Percentiles rank a stretch among this genome's conserved stretches.
Evolutionary conservation across 192 early-diverging fungal species (phyloP).

Genomic region (Diversispora epigaea): DNA sequence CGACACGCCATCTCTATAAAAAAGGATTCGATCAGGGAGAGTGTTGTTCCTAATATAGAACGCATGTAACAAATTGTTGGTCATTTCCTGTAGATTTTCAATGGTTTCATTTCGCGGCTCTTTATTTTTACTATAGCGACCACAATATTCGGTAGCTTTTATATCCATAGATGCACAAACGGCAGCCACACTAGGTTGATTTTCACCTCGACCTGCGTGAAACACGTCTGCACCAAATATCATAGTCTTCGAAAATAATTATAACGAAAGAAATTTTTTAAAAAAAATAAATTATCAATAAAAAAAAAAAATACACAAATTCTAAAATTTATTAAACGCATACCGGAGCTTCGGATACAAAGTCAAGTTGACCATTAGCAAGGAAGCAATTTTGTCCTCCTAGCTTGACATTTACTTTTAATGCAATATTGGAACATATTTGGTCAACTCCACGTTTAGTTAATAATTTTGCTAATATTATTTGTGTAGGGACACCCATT

Average conservation of each 20-base stretch:
- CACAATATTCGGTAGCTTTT: conserved; percentile 55
- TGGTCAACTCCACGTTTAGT: background rate
- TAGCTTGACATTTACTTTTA: conserved; percentile 85
- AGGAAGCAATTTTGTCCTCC: conserved; percentile 82
- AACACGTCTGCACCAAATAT: conserved; percentile 91
- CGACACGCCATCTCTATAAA: conserved; percentile 85
- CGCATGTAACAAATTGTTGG: conserved; percentile 59
- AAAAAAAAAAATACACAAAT: too few species aligned
- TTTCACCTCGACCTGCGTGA: conserved; percentile 70
- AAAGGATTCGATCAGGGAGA: conserved; percentile 70
- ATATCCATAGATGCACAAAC: conserved; percentile 52
- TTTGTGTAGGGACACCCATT: conserved; percentile 80
- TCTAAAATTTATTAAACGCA: too few species aligned
- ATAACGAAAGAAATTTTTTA: too few species aligned
- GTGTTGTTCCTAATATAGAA: conserved; percentile 53
- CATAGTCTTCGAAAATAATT: conserved; percentile 43
- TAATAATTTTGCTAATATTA: background rate
- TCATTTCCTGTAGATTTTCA: conserved; percentile 57
- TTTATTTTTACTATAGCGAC: conserved; percentile 58
- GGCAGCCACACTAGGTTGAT: conserved; percentile 24
- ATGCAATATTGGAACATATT: conserved; percentile 38
- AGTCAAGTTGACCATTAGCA: conserved; percentile 51
- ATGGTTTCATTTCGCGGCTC: conserved; percentile 67
- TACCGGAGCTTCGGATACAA: conserved; percentile 58
- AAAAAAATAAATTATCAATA: too few species aligned